Evolutionary conservation across 73 alveolate genomes (phyloP).

Genomic region (Blepharisma japonicum): DNA sequence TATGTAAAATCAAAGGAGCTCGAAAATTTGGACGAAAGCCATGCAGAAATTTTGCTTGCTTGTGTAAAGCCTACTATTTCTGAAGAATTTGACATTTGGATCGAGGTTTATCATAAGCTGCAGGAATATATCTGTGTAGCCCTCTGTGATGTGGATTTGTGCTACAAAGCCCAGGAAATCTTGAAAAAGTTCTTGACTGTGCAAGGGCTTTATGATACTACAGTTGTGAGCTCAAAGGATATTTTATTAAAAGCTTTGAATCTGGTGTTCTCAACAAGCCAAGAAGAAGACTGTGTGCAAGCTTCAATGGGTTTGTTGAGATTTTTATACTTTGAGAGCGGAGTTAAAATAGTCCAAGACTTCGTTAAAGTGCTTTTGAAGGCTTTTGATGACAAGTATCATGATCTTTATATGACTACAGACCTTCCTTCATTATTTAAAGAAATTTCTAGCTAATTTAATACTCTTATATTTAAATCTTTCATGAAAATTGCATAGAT

Average conservation of each 20-base stretch:
- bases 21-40: conserved; percentile 44
- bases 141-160: conserved; percentile 49
- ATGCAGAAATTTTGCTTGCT: conserved; percentile 40
- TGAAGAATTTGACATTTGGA: conserved; percentile 46
- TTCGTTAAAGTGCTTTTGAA: conserved; percentile 13
- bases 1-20: conserved; percentile 29
- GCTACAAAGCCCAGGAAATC: conserved; percentile 37
- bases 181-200: conserved; percentile 46
- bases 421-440: no score
- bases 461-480: no score
- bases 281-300: not conserved
- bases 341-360: conserved; percentile 25
- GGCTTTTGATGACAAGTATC: conserved; percentile 25
- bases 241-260: conserved; percentile 50
- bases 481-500: no score
- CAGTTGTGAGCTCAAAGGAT: conserved; percentile 34
- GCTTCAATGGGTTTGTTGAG: not conserved
- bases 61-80: conserved; percentile 35
- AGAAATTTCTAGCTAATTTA: no score
- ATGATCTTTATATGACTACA: not conserved
- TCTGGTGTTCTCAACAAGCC: conserved; percentile 20
- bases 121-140: conserved; percentile 55
- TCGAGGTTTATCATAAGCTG: conserved; percentile 37
- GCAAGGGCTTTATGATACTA: conserved; percentile 38
- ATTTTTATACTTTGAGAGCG: not conserved